Evolutionary conservation across 495 filamentous ascomycete species (phyloP).

Genomic region (Penicillium ucsense): DNA sequence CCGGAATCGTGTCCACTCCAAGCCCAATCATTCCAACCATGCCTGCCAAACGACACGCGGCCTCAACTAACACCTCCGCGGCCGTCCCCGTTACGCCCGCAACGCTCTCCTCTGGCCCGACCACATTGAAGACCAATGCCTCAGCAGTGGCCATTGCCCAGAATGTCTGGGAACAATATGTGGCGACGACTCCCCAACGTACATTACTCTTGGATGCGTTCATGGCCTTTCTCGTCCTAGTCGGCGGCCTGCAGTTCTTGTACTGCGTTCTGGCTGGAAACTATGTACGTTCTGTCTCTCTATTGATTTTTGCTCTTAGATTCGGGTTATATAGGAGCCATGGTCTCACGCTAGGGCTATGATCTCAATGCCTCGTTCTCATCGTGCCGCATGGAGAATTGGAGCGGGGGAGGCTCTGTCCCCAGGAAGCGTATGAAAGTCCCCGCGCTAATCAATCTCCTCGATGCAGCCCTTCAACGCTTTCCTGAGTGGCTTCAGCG

Average conservation of each 20-base stretch:
- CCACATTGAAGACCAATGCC: constrained; percentile 32
- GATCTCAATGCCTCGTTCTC: too few relatives aligned
- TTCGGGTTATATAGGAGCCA: too few relatives aligned
- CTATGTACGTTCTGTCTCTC: constrained; percentile 53
- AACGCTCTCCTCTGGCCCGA: constrained; percentile 37
- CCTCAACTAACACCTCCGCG: constrained; percentile 25
- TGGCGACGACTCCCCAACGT: constrained; percentile 70
- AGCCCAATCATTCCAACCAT: constrained; percentile 17
- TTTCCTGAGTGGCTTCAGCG: constrained; percentile 89
- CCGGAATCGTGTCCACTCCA: constrained; percentile 5
- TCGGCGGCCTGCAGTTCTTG: constrained; percentile 81
- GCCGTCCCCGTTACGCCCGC: constrained; percentile 19
- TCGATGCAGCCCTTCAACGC: constrained; percentile 83
- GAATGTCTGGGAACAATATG: constrained; percentile 64
- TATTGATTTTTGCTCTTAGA: too few relatives aligned
- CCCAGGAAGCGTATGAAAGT: background rate
- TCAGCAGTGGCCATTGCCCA: constrained; percentile 43
- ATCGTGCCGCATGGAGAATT: too few relatives aligned
- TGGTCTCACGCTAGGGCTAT: too few relatives aligned
- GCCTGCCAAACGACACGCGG: constrained; percentile 41
- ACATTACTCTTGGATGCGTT: constrained; percentile 89
- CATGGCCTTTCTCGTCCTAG: constrained; percentile 78
- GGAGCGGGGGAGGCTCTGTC: background rate
- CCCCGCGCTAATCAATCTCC: background rate
- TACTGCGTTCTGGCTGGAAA: constrained; percentile 92